Evolutionary conservation across 495 filamentous ascomycete species (phyloP), one percentile per base, ranked within the genome.

Genomic region (Penicillium roqueforti): DNA sequence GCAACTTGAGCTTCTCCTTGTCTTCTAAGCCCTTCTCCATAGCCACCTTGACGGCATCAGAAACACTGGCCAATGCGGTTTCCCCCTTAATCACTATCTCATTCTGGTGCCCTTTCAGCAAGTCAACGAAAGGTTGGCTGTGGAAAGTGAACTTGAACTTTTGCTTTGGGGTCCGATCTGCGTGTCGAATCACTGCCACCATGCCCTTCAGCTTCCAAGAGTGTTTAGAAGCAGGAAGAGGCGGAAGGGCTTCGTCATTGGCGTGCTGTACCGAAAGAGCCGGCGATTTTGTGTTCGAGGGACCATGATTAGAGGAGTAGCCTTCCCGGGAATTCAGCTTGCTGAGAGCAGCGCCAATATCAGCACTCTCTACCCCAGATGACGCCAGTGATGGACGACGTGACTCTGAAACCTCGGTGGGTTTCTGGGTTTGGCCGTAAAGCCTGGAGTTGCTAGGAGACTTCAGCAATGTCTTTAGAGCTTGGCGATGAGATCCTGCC

Each of bases 61-160:
- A 79, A 6, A 98, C 93, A 66, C 89, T 95, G 26, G 83, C 82
- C n/a, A 98, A 76, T 0, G 95, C 95, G 31, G 88, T 83, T 64
- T 92, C 91, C 7, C 91, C 91, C 58, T 96, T 91, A 13, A 98
- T 84, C 8, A 98, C 82, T 8, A 98, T 92, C 60, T 98, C 93
- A 74, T 97, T 92, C 60, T 92, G 87, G 64, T 98, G 92, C 1
- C 93, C 93, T 65, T 88, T 92, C 38, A 98, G 78, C 6, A 98
- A 77, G 53, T 96, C 88, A 43, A 97, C 89, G 64, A 98, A 98
- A 5, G 95, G 95, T 57, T 91, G 88, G 7, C 88, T 95, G 68
- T 97, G 95, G 62, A 98, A 98, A 0, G 93, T 98, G 66, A 97
- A 97, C 63, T 98, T 98, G 75, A 95, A 96, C 63, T 98, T 98